A percentile compares a stretch with the other conserved stretches of the same genome.
Conservation (phyloP, 768 basidiomycete genomes). For the Russula vinacea region DNA sequence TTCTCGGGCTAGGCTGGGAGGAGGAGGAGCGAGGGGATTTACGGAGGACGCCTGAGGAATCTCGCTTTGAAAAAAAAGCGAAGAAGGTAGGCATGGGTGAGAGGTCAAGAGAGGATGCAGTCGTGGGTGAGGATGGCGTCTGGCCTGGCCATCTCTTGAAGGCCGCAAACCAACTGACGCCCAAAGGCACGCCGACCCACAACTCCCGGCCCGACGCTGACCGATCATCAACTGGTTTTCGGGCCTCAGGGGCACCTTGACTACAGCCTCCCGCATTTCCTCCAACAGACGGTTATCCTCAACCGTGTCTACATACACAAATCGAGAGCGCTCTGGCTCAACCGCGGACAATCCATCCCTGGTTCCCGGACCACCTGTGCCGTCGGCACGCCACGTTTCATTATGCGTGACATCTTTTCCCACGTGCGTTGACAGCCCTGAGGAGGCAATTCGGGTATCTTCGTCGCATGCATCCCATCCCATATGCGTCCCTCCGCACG, state of each 20-base stretch:
- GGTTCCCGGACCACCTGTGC: not conserved
- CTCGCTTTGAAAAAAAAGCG: constrained; percentile 26
- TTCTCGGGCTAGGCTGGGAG: not conserved
- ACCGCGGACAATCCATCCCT: not conserved
- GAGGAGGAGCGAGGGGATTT: not conserved
- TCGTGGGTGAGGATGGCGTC: not conserved
- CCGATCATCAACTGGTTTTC: not conserved
- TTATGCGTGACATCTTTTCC: not conserved
- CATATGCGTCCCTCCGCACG: no score
- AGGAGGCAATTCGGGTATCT: not conserved
- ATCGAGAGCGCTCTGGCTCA: not conserved
- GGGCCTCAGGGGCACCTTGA: not conserved
- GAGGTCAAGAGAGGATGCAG: not conserved
- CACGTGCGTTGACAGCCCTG: not conserved
- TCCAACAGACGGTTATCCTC: not conserved
- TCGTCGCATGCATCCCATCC: not conserved
- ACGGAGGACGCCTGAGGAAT: not conserved
- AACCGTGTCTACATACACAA: not conserved
- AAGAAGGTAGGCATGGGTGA: not conserved
- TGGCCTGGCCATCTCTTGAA: not conserved
- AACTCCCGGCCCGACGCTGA: not conserved
- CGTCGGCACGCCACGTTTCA: not conserved
- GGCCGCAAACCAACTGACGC: not conserved
- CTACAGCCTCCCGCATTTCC: not conserved
- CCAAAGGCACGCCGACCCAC: not conserved